A percentile compares a stretch with the other conserved stretches of the same genome.
These are phyloP conservation scores for Aspergillus arachidicola DNA, from an alignment of 2,329 filamentous ascomycete species.

Conservation along the genomic window DNA sequence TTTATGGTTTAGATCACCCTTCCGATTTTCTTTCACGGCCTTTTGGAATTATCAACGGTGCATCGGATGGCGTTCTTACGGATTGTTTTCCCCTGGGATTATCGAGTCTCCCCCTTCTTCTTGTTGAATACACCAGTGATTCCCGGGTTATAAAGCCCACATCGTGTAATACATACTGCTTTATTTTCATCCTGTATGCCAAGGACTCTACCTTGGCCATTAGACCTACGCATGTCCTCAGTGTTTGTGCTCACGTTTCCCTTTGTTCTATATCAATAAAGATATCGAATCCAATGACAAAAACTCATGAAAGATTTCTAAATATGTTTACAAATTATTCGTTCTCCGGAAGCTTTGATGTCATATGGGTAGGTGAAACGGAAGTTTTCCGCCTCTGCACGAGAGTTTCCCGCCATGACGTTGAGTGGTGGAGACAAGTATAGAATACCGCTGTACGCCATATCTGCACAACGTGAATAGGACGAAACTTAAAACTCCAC, in stretches of 20 bases:
- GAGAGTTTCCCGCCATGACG: constrained; percentile 13
- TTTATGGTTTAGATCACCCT: constrained; percentile 70
- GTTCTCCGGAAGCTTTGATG: neutral
- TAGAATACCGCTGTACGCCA: neutral
- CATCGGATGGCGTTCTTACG: constrained; percentile 41
- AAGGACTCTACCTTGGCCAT: neutral
- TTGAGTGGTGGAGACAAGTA: neutral
- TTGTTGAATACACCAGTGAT: constrained; percentile 21
- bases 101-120: constrained; percentile 9
- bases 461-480: neutral
- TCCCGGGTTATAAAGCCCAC: constrained; percentile 18
- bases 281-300: neutral
- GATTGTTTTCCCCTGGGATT: constrained; percentile 11
- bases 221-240: neutral
- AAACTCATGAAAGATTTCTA: neutral
- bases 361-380: neutral
- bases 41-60: constrained; percentile 30
- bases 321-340: neutral
- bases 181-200: constrained; percentile 10
- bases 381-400: constrained; percentile 7
- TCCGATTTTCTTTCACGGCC: constrained; percentile 15
- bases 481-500: neutral
- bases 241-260: neutral
- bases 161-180: constrained; percentile 14
- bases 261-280: neutral